Base-by-base conservation (phyloP, 140 eudicot species). In the Erigeron philadelphicus region DNA sequence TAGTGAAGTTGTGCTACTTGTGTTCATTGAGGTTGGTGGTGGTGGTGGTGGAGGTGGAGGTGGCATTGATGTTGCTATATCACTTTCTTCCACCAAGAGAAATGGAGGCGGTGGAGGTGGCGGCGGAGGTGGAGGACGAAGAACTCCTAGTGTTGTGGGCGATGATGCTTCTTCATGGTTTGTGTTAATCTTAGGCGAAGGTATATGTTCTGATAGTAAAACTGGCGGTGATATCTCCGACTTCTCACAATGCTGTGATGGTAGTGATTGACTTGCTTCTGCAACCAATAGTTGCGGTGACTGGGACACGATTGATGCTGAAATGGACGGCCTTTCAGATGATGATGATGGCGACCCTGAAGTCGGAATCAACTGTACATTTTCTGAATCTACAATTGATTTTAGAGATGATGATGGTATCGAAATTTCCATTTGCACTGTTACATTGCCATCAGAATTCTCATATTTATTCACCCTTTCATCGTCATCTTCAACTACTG, bases 21-120 rank as follows among this genome's bases (percentile, higher is more conserved):
- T 10, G 42, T 53, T 41, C 60, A 55, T 18, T 57, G 73, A 50
- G 56, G 70, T 71, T 2, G 78, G 70, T 8, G 86, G 75, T 11
- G 66, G 58, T 8, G 66, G 66, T 1, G 47, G 75, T 18, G 76
- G 79, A 41, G 83, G 79, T 35, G 87, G 85, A 9, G 85, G 85
- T 11, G 87, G 74, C 2, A 70, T 50, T 13, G 70, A 11, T 54
- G 67, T 31, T 46, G 44, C 38, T 31, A 31, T 15, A 8, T 46
- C 58, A 46, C 46, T 23, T 49, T 31, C 38, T 31, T 31, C 38
- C 38, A 31, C 38, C 38, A 38, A 12, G 21, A 72, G 10, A 31
- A 42, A 38, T 31, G 73, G 41, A 19, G 81, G 76, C 23, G 81
- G 81, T 1, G 79, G 83, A 12, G 78, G 83, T 5, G 40, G 72